These are phyloP conservation scores for Hanseniaspora taiwanica DNA, from an alignment of 805 yeast genomes.

Conservation along the genomic window DNA sequence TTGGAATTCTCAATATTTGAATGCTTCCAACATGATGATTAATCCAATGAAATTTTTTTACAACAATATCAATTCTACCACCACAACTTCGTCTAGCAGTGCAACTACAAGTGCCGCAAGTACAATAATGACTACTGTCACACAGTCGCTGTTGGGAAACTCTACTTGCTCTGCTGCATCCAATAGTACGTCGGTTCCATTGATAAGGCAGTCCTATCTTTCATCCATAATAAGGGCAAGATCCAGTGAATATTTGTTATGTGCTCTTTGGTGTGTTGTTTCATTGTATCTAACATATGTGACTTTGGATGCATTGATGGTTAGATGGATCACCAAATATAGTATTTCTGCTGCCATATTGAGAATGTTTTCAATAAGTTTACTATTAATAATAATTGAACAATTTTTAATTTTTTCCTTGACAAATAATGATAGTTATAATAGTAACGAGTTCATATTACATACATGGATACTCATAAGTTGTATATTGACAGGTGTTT, in stretches of 20 bases:
- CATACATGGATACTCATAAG: slow-evolving; percentile 91
- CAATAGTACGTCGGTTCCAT: slow-evolving; percentile 13
- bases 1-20: slow-evolving; percentile 4
- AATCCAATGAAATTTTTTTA: background rate
- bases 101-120: too few relatives aligned
- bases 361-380: slow-evolving; percentile 71
- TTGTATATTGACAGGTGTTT: slow-evolving; percentile 66
- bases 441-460: slow-evolving; percentile 52
- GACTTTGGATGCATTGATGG: slow-evolving; percentile 78
- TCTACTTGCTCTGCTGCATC: background rate
- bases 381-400: slow-evolving; percentile 57
- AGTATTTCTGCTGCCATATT: slow-evolving; percentile 80
- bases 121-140: too few relatives aligned
- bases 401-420: slow-evolving; percentile 53
- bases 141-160: too few relatives aligned
- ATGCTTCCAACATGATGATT: background rate
- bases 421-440: slow-evolving; percentile 22
- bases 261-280: slow-evolving; percentile 89
- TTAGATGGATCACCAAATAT: slow-evolving; percentile 87
- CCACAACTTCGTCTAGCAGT: too few relatives aligned
- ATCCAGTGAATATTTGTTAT: slow-evolving; percentile 64
- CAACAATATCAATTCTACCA: slow-evolving; percentile 15
- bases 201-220: slow-evolving; percentile 10
- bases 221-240: slow-evolving; percentile 41
- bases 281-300: slow-evolving; percentile 75